Evolutionary conservation across 78 protist genomes (phyloP), one percentile per base, ranked within the genome.

Genomic region (Cavenderia fasciculata): DNA sequence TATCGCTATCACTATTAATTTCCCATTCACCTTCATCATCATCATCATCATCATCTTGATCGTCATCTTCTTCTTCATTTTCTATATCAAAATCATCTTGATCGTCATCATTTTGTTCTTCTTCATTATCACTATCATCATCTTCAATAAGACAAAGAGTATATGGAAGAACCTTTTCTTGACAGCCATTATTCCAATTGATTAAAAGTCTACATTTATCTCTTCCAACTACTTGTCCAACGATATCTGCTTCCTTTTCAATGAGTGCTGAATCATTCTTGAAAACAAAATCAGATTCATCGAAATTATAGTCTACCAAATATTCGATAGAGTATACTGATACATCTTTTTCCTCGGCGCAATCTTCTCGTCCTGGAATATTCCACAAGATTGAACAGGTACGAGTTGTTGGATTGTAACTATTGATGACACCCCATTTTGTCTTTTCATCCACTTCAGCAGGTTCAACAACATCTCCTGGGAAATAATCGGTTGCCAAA

Each of bases 401-500:
- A 41, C 90, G 21, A 10, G 34, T 61, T 6, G 43, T 33, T 29
- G 90, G 90, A 34, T 82, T 49, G 23, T 29, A 56, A 16, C 38
- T 25, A 11, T 52, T 31, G 18, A 82, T 44, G 5, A 63, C 56
- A 68, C 90, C 90, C 90, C 90, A 82, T 25, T 57, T 57, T 8
- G 31, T 33, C 19, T 43, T 41, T 11, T 40, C 33, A 4, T 65
- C 59, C 46, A 46, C 11, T 19, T 51, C 57, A 18, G 36, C 33
- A 41, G 70, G 27, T 21, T 56, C 59, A 19, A 82, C 71, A 52
- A 56, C 63, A 36, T 82, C 69, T 14, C 74, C 74, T 19, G 90
- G 90, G 90, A 82, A 82, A 69, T 82, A 82, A 36, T 82, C 90
- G 16, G 90, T 82, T 5, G 90, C 62, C 3, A 82, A 40, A 27